These are phyloP conservation scores for Solanum piurae DNA, from an alignment of 257 asterid species.

Conservation along the genomic window DNA sequence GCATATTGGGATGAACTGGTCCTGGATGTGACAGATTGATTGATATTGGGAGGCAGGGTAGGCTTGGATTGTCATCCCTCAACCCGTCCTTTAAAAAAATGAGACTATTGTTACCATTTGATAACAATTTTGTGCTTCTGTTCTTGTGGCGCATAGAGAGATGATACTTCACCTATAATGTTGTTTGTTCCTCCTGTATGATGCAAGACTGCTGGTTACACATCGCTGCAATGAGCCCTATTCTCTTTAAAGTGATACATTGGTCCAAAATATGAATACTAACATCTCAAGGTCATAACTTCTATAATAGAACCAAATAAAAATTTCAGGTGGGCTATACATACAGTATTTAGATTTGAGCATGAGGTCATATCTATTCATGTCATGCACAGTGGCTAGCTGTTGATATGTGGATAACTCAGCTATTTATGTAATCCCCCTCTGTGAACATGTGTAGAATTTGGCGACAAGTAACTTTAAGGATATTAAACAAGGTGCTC, in stretches of 20 bases:
- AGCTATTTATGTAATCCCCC: not conserved
- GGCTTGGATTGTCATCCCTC: not conserved
- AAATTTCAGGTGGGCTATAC: not conserved
- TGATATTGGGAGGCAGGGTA: not conserved
- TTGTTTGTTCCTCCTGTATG: not conserved
- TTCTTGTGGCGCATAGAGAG: not conserved
- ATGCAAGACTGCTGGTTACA: not conserved
- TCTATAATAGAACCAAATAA: no score
- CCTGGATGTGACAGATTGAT: not conserved
- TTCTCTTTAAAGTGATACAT: not conserved
- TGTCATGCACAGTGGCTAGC: not conserved
- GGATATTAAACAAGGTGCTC: not conserved
- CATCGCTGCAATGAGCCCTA: not conserved
- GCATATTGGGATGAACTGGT: not conserved
- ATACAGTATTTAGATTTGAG: not conserved
- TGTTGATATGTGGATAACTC: not conserved
- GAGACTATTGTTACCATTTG: not conserved
- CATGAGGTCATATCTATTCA: not conserved
- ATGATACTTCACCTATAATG: not conserved
- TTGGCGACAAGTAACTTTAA: not conserved
- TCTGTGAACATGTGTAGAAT: not conserved
- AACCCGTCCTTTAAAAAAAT: not conserved
- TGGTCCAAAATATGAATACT: no score
- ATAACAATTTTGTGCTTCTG: not conserved
- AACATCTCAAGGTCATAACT: no score